These are phyloP conservation scores for Pelargonium citronellum DNA, from an alignment of 441 rosid species.

Conservation along the genomic window DNA sequence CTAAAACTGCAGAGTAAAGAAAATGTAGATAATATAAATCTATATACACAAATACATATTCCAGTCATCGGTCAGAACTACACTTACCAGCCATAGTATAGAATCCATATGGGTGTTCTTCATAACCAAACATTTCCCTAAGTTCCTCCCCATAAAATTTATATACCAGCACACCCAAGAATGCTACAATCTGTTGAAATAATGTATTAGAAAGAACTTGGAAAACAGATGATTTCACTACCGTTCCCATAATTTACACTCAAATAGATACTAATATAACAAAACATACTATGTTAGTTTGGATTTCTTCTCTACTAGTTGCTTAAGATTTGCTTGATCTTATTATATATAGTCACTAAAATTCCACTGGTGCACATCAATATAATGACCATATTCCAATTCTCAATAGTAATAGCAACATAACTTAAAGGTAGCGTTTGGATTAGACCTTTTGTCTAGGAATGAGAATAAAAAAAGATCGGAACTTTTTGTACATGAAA, in stretches of 20 bases:
- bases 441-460: no score
- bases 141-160: constrained; percentile 92
- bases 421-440: no score
- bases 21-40: background rate
- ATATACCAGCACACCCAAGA: constrained; percentile 89
- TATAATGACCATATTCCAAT: background rate
- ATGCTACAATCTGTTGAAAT: constrained; percentile 76
- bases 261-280: no score
- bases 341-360: no score
- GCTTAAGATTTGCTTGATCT: no score
- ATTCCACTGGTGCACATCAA: background rate
- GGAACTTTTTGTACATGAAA: no score
- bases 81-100: constrained; percentile 88
- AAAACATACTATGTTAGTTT: no score
- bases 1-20: constrained; percentile 59
- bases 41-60: background rate
- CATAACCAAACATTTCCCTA: constrained; percentile 97
- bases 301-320: no score
- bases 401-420: background rate
- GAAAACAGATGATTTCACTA: constrained; percentile 9
- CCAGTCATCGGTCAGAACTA: background rate
- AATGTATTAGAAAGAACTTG: constrained; percentile 11
- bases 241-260: background rate
- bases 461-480: no score
- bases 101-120: constrained; percentile 97